Base-by-base conservation (phyloP, 2,329 filamentous ascomycete species). In the Aspergillus sojae region DNA sequence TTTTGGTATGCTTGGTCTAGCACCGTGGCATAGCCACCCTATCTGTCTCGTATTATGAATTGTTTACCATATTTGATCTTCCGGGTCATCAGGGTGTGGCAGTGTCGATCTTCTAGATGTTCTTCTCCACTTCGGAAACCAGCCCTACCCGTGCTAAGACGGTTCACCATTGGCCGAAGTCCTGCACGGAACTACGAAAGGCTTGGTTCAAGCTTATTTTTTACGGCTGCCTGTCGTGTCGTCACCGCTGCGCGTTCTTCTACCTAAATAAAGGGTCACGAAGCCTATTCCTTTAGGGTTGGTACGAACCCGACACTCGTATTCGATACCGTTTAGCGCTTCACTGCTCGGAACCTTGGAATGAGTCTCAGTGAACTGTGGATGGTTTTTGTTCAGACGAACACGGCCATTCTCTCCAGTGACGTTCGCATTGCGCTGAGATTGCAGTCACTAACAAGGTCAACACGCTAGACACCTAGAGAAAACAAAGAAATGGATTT, bases 181-280 rank as follows among this genome's bases (percentile, higher is more conserved):
- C 26, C 32, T 19, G 48, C 23, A 32, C 16, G 26, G 16, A 30
- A 50, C 16, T 28, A 30, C 11, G 9, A 55, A 55, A 55, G 32
- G 32, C 52, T 55, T 55, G 30, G 52, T 55, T 39, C 52, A 39
- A 55, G 52, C 52, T 55, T 55, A 39, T 23, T 36, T 41, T 54
- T 10, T 3, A 34, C 30, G 28, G 52, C 21, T 21, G 32, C 21
- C 30, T 30, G 50, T 21, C 9, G 16, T 36, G 28, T 34, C 52
- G 52, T 53, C n/a, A 26, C 50, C 3, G 28, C n/a, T 23, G 19
- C 43, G 43, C 43, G n/a, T 46, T 46, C 43, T 46, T 46, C 23
- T n/a, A 12, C 16, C n/a, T 10, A 21, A 48, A 28, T 30, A 19
- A 48, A 48, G 12, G 21, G 16, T 12, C 32, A 28, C 23, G 2